A percentile compares a stretch with the other conserved stretches of the same genome.
phyloP scores from a whole-genome alignment of 2,329 filamentous ascomycete species.

The Samsoniella hepiali region DNA sequence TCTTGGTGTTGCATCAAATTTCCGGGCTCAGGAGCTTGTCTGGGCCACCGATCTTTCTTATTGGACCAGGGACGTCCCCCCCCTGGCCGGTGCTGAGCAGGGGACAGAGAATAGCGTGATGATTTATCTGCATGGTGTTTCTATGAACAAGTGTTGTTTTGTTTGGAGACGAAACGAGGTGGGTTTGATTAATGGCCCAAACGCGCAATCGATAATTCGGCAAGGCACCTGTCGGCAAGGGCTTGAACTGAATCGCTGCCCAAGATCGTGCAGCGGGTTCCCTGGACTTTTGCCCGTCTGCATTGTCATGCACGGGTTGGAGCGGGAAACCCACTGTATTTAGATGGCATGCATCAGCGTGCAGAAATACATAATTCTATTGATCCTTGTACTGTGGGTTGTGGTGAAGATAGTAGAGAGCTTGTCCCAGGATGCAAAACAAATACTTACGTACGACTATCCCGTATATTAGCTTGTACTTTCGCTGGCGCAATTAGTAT shows the following conservation, averaged over 20 bases:
- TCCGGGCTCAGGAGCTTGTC: neutral
- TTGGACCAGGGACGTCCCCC: neutral
- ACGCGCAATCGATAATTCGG: neutral
- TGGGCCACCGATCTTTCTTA: neutral
- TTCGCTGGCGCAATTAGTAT: too few relatives aligned
- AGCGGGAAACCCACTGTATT: neutral
- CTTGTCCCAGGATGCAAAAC: neutral
- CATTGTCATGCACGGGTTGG: constrained; percentile 1
- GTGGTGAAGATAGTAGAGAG: neutral
- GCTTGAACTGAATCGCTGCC: constrained; percentile 14
- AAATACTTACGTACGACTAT: neutral
- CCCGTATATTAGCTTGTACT: too few relatives aligned
- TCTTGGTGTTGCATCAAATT: constrained; percentile 14
- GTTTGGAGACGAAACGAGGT: neutral
- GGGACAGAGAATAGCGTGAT: neutral
- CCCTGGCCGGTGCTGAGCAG: neutral
- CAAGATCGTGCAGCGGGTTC: constrained; percentile 13
- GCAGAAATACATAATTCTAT: constrained; percentile 1
- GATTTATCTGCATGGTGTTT: neutral
- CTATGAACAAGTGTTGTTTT: too few relatives aligned
- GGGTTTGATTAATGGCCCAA: neutral
- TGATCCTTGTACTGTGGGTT: neutral
- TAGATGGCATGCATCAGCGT: constrained; percentile 14
- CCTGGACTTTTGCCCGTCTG: neutral
- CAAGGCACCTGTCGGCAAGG: neutral